Evolutionary conservation across 345 rosid genomes (phyloP).

Genomic region (Citropsis articulata): DNA sequence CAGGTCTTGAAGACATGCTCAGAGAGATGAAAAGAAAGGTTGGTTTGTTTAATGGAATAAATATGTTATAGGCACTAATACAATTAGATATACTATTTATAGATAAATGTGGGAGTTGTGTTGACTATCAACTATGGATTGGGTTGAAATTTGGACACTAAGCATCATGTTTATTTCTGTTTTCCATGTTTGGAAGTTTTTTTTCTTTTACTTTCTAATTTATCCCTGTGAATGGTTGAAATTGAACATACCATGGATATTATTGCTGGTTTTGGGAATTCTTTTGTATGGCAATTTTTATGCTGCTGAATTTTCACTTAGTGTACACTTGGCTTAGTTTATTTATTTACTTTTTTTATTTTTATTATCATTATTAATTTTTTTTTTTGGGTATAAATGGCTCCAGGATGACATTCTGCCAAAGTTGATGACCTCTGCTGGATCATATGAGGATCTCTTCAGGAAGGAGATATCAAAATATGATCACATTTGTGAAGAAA

Average conservation of each 20-base stretch:
- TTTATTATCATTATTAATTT: background rate
- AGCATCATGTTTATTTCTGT: background rate
- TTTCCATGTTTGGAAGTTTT: background rate
- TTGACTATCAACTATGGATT: background rate
- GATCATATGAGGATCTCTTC: slow-evolving; percentile 93
- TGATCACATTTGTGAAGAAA: slow-evolving; percentile 76
- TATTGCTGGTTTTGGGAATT: background rate
- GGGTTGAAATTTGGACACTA: background rate
- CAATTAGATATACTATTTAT: background rate
- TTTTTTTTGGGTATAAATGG: slow-evolving; percentile 21
- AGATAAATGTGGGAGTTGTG: background rate
- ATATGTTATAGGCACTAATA: background rate
- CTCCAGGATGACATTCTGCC: slow-evolving; percentile 95
- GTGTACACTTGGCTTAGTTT: slow-evolving; percentile 15
- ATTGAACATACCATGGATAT: background rate
- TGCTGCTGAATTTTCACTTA: slow-evolving; percentile 2
- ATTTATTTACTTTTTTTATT: background rate
- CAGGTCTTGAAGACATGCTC: slow-evolving; percentile 99
- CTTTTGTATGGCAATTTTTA: background rate
- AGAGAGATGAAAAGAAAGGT: slow-evolving; percentile 99
- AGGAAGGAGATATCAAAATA: slow-evolving; percentile 91
- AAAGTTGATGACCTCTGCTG: slow-evolving; percentile 85
- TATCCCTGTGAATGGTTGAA: background rate
- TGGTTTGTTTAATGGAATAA: slow-evolving; percentile 1
- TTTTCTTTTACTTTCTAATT: background rate